Evolutionary conservation across 192 early-diverging fungal genomes (phyloP).

Genomic region (Podila epicladia): DNA sequence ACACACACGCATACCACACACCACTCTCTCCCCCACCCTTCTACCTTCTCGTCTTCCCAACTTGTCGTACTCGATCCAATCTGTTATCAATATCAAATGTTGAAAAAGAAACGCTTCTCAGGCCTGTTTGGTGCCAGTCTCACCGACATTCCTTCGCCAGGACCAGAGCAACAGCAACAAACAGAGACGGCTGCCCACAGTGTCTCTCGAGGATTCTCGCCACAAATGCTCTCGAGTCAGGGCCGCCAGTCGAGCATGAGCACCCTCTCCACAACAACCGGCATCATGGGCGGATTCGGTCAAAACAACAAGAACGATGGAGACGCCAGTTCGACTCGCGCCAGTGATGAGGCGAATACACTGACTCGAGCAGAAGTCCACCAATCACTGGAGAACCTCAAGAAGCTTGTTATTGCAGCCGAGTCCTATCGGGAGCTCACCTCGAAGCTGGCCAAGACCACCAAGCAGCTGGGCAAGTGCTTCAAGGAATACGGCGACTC

Average conservation of each 20-base stretch:
- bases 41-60: not conserved
- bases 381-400: constrained; percentile 40
- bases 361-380: constrained; percentile 37
- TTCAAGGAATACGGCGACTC: constrained; percentile 55
- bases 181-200: not conserved
- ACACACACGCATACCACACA: not conserved
- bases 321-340: constrained; percentile 1
- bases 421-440: constrained; percentile 53
- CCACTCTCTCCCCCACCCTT: not conserved
- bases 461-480: constrained; percentile 45
- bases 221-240: constrained; percentile 28
- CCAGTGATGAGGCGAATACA: not conserved
- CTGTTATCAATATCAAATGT: constrained; percentile 3
- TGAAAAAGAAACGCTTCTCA: constrained; percentile 47
- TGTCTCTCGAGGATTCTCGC: not conserved
- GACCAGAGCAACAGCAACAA: constrained; percentile 18
- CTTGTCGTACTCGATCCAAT: not conserved
- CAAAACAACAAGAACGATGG: not conserved
- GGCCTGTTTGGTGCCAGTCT: constrained; percentile 35
- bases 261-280: constrained; percentile 5
- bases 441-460: constrained; percentile 44
- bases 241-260: constrained; percentile 31
- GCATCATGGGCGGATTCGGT: constrained; percentile 1
- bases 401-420: constrained; percentile 50
- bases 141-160: constrained; percentile 40